Percentiles rank a stretch among this genome's conserved stretches.
Evolutionary conservation across 331 rosid genomes (phyloP).

Genomic region (Quercus phellos): DNA sequence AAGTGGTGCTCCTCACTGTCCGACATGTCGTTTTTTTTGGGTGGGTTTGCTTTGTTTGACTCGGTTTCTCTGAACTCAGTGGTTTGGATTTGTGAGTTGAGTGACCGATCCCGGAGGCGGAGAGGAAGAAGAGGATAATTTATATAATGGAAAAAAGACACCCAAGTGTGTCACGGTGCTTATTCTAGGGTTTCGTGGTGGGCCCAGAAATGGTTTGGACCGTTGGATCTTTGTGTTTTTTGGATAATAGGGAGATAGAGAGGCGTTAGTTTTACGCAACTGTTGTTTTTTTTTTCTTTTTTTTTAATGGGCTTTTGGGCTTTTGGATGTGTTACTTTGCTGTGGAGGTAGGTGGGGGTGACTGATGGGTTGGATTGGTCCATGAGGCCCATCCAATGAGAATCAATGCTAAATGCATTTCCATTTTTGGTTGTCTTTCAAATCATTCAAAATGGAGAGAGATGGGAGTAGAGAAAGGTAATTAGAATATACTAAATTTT

Average conservation of each 20-base stretch:
- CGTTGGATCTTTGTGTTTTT: constrained; percentile 11
- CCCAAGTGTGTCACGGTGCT: constrained; percentile 1
- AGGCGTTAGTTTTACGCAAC: neutral
- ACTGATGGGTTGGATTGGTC: neutral
- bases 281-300: neutral
- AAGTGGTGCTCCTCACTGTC: constrained; percentile 72
- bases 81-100: neutral
- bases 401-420: neutral
- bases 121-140: neutral
- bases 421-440: no score
- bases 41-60: neutral
- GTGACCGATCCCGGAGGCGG: constrained; percentile 1
- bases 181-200: neutral
- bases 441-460: no score
- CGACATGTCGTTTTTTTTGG: constrained; percentile 32
- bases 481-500: no score
- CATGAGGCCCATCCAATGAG: neutral
- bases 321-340: no score
- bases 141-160: neutral
- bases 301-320: no score
- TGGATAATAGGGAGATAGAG: neutral
- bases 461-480: no score
- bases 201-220: neutral
- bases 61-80: neutral
- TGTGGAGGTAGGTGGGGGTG: neutral